Evolutionary conservation across 2,329 filamentous ascomycete genomes (phyloP), one percentile per base, ranked within the genome.

Genomic region (Hymenoscyphus infarciens): DNA sequence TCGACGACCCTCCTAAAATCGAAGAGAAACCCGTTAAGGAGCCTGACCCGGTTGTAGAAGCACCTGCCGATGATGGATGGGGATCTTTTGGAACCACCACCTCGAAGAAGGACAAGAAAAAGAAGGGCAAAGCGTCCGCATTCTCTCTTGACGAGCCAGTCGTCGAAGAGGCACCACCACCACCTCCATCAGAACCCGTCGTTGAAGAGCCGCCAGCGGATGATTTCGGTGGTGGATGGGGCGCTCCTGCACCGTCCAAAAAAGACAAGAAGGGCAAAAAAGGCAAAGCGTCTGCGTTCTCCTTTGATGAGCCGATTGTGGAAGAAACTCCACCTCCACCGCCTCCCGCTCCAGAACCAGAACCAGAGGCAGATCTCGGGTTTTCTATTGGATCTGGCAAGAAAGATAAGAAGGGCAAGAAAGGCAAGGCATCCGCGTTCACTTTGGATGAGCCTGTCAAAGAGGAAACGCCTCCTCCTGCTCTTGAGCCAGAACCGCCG

Each of bases 261-360:
- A 55, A 29, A 31, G 29, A 55, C 15, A 78, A 79, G 66, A 82
- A 81, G 67, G 81, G 81, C 68, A 78, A 79, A 65, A 76, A 61
- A 38, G 53, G 59, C n/a, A 42, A 27, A 35, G 16, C 58, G 5
- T 19, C 25, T 6, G 45, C 25, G 19, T n/a, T 49, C 15, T 38
- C 45, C 16, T 19, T 33, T 19, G 25, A 58, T 2, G 62, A 67
- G 42, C 61, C 62, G 15, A 7, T 33, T n/a, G 29, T 31, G 7
- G 64, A 63, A 39, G 63, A 65, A 56, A 29, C 70, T 79, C 57
- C 57, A 42, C 45, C 45, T 13, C 45, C 33, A 52, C 61, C 61
- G 10, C 55, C 60, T 19, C 70, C 70, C 7, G 72, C 74, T 27
- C 63, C 68, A 3, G 65, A 69, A 59, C 66, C 68, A 1, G 73